These are phyloP conservation scores for Farysia itapuensis DNA, from an alignment of 1,284 basidiomycete species.

Conservation along the genomic window DNA sequence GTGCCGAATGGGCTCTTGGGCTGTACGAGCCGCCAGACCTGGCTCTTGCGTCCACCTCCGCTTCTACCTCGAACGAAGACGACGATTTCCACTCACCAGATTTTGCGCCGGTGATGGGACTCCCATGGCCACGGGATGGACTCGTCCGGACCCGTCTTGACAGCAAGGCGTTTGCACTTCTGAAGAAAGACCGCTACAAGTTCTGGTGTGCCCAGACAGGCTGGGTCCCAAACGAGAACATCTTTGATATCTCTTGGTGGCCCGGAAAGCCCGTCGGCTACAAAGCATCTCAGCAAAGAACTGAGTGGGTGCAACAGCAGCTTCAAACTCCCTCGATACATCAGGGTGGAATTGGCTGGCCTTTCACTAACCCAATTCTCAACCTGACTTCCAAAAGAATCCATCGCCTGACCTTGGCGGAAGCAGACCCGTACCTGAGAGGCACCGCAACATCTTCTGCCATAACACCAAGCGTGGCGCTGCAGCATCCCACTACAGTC, in stretches of 20 bases:
- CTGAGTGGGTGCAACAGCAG: conserved; percentile 8
- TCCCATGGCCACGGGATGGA: conserved; percentile 26
- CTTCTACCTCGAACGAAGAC: not conserved
- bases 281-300: conserved; percentile 3
- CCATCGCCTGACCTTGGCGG: conserved; percentile 1
- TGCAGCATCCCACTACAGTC: conserved; percentile 18
- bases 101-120: not conserved
- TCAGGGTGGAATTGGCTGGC: conserved; percentile 12
- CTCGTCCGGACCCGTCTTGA: conserved; percentile 6
- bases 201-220: conserved; percentile 18
- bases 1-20: not conserved
- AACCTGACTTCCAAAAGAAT: not conserved
- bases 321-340: too few species aligned
- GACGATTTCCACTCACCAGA: not conserved
- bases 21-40: not conserved
- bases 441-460: conserved; percentile 1
- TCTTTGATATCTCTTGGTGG: conserved; percentile 30
- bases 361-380: conserved; percentile 23
- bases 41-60: not conserved
- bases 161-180: conserved; percentile 2
- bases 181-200: conserved; percentile 8
- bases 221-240: conserved; percentile 12
- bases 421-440: conserved; percentile 4
- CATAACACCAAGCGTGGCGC: conserved; percentile 3
- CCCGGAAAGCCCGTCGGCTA: conserved; percentile 26